These are phyloP conservation scores for Penstemon barbatus DNA, from an alignment of 257 asterid species.

Conservation along the genomic window DNA sequence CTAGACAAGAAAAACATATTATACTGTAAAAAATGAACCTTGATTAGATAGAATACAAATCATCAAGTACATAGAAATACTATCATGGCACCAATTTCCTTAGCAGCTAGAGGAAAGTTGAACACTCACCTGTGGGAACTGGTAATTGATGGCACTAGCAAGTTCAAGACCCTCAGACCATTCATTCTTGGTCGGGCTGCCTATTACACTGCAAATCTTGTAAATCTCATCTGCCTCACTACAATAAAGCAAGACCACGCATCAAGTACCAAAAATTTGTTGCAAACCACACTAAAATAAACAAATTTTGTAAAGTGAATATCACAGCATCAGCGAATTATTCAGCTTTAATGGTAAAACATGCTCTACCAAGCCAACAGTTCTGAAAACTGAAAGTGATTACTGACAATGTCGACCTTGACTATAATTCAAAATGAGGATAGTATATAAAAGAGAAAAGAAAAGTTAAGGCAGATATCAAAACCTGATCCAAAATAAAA, in stretches of 20 bases:
- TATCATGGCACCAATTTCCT: slow-evolving; percentile 1
- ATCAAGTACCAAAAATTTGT: slow-evolving; percentile 12
- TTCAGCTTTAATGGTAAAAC: slow-evolving; percentile 4
- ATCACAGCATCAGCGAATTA: neutral
- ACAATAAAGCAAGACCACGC: slow-evolving; percentile 27
- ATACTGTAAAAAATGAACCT: neutral
- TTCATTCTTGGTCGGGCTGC: slow-evolving; percentile 51
- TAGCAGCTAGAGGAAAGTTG: slow-evolving; percentile 12
- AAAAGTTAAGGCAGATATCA: neutral
- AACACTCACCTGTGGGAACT: slow-evolving; percentile 58
- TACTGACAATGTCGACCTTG: neutral
- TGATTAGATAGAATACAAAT: neutral
- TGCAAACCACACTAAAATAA: neutral
- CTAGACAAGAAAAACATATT: neutral
- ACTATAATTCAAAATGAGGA: neutral
- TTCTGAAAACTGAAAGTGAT: slow-evolving; percentile 8
- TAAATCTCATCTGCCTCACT: slow-evolving; percentile 66
- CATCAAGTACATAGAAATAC: slow-evolving; percentile 5
- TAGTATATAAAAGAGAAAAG: slow-evolving; percentile 3
- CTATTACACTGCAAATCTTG: slow-evolving; percentile 63
- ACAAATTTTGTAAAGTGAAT: neutral
- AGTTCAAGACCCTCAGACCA: slow-evolving; percentile 74
- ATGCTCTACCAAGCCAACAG: slow-evolving; percentile 12
- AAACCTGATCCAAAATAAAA: slow-evolving; percentile 15
- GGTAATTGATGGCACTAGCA: slow-evolving; percentile 59